Conservation (phyloP, 2,329 filamentous ascomycete genomes). For the Claviceps pazoutovae region DNA sequence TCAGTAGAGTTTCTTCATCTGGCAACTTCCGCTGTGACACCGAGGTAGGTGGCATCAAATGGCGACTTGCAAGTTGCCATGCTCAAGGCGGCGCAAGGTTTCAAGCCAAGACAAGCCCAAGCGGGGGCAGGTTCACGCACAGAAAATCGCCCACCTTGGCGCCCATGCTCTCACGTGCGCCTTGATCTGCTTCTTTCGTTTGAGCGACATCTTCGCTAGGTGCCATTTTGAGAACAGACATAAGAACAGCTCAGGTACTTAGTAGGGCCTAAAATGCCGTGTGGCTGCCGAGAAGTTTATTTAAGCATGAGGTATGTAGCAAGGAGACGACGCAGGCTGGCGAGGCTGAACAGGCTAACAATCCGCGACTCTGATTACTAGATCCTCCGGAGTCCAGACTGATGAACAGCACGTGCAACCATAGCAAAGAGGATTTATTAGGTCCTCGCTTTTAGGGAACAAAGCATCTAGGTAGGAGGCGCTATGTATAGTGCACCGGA, state of each 20-base stretch:
- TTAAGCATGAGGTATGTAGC: background rate
- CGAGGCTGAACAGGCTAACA: background rate
- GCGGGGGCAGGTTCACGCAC: slow-evolving; percentile 14
- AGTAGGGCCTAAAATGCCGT: background rate
- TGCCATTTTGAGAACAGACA: background rate
- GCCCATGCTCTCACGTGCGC: slow-evolving; percentile 13
- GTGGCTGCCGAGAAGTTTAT: background rate
- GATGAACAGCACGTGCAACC: background rate
- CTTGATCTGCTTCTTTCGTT: background rate
- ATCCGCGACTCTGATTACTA: background rate
- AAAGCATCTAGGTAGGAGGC: background rate
- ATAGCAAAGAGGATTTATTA: background rate
- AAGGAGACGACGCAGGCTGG: background rate
- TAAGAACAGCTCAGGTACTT: background rate
- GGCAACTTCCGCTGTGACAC: background rate
- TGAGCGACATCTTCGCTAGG: background rate
- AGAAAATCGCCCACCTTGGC: slow-evolving; percentile 20
- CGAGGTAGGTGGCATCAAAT: background rate
- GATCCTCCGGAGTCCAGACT: background rate
- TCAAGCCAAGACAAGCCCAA: background rate
- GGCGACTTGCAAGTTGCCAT: background rate
- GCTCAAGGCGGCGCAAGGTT: background rate
- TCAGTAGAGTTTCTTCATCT: slow-evolving; percentile 4
- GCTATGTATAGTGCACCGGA: background rate
- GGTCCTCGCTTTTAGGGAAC: background rate